Evolutionary conservation across 2,329 filamentous ascomycete species (phyloP).

Genomic region (Neurospora sp.): DNA sequence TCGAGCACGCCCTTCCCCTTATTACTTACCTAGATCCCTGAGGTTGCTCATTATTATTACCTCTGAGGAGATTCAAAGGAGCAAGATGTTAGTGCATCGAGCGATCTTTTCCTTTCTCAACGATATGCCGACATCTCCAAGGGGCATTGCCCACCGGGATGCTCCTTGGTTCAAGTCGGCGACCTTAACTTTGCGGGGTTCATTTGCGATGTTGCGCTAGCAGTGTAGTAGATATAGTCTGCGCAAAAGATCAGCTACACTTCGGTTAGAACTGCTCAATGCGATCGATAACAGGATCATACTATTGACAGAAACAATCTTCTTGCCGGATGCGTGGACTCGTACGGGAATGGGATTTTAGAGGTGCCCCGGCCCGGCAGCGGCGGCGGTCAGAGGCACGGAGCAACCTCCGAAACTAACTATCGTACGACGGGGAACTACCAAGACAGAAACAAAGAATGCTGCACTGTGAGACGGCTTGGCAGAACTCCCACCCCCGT

Average conservation of each 20-base stretch:
- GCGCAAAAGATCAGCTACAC: background rate
- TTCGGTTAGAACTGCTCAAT: background rate
- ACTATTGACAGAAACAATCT: background rate
- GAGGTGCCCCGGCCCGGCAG: too few species aligned
- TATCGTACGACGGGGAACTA: background rate
- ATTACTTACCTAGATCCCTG: background rate
- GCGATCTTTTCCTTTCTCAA: background rate
- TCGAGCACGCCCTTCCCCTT: background rate
- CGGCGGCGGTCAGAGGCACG: too few species aligned
- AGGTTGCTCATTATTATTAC: background rate
- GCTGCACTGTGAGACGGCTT: background rate
- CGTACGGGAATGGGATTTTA: background rate
- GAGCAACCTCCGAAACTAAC: too few species aligned
- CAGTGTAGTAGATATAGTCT: background rate
- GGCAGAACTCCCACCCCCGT: background rate
- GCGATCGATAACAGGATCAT: background rate
- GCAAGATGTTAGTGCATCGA: background rate
- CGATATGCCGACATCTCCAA: background rate
- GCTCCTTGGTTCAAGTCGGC: background rate
- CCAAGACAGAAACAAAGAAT: background rate
- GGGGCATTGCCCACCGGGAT: background rate
- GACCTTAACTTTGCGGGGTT: background rate
- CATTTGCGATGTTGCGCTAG: background rate
- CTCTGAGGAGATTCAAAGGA: background rate
- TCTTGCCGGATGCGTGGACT: background rate